Conservation (phyloP, 257 asterid genomes). For the Henckelia pumila region DNA sequence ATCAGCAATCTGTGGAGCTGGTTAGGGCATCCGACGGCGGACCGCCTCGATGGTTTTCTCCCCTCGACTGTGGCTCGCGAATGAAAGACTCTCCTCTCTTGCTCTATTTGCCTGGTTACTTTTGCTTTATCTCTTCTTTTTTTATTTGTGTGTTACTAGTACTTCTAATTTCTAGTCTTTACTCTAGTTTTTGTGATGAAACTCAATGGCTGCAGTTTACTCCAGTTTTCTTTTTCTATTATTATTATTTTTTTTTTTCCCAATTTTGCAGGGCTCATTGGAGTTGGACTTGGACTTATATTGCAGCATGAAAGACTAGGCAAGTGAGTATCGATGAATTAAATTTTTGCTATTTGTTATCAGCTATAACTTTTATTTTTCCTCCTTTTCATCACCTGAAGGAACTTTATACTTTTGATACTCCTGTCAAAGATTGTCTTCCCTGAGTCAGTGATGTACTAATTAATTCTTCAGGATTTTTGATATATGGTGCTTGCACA, state of each 20-base stretch:
- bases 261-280: constrained; percentile 50
- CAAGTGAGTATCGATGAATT: constrained; percentile 38
- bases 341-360: background rate
- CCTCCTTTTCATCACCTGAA: background rate
- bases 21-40: too few species aligned
- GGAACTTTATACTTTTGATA: background rate
- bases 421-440: too few species aligned
- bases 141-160: background rate
- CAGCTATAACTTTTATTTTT: background rate
- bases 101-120: constrained; percentile 74
- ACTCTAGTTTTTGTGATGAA: too few species aligned
- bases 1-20: constrained; percentile 42
- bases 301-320: constrained; percentile 57
- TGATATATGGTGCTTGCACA: constrained; percentile 83
- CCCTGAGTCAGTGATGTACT: constrained; percentile 1
- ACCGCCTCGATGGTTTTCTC: constrained; percentile 90
- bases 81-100: constrained; percentile 48
- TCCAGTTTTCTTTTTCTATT: too few species aligned
- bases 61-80: constrained; percentile 44
- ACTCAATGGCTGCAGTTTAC: background rate
- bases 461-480: constrained; percentile 49
- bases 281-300: constrained; percentile 69
- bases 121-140: background rate
- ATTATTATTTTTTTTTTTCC: background rate
- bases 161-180: background rate